These are phyloP conservation scores for Phytopythium kandeliae DNA, from an alignment of 352 stramenopile genomes.

Conservation along the genomic window DNA sequence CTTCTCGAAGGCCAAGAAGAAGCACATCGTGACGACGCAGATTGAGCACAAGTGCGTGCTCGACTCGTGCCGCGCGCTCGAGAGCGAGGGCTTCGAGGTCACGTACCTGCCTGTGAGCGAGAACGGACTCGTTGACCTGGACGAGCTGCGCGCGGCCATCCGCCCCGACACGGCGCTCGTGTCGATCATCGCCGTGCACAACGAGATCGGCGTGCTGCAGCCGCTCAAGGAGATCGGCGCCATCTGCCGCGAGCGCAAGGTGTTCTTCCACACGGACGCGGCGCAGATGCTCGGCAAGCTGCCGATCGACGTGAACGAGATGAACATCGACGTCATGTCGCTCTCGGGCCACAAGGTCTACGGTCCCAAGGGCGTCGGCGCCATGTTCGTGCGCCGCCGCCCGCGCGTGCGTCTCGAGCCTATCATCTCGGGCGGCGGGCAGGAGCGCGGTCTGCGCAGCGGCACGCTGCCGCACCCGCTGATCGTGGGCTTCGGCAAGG, in stretches of 20 bases:
- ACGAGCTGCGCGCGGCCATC: conserved; percentile 93
- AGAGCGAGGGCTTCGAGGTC: conserved; percentile 97
- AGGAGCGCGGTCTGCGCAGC: conserved; percentile 96
- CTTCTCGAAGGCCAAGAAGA: conserved; percentile 95
- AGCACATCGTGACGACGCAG: conserved; percentile 99
- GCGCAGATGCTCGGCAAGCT: conserved; percentile 98
- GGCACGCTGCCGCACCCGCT: conserved; percentile 82
- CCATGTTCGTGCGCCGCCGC: conserved; percentile 95
- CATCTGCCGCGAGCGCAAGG: conserved; percentile 89
- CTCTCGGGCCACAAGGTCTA: conserved; percentile 98
- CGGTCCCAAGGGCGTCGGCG: conserved; percentile 98
- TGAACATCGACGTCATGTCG: conserved; percentile 99
- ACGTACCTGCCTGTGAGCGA: conserved; percentile 94
- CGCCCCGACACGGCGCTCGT: conserved; percentile 95
- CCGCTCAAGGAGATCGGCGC: conserved; percentile 96
- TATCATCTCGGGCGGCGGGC: conserved; percentile 96
- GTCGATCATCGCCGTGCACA: conserved; percentile 99
- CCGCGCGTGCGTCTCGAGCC: conserved; percentile 97
- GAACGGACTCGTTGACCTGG: conserved; percentile 95
- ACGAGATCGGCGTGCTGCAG: conserved; percentile 99
- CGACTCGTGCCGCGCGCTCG: conserved; percentile 96
- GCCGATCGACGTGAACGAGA: conserved; percentile 97
- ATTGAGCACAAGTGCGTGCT: conserved; percentile 97
- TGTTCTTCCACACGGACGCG: conserved; percentile 99
- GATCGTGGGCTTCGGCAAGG: conserved; percentile 86